Conservation (phyloP, 371 early-diverging fungal species). For the Mucor lusitanicus region DNA sequence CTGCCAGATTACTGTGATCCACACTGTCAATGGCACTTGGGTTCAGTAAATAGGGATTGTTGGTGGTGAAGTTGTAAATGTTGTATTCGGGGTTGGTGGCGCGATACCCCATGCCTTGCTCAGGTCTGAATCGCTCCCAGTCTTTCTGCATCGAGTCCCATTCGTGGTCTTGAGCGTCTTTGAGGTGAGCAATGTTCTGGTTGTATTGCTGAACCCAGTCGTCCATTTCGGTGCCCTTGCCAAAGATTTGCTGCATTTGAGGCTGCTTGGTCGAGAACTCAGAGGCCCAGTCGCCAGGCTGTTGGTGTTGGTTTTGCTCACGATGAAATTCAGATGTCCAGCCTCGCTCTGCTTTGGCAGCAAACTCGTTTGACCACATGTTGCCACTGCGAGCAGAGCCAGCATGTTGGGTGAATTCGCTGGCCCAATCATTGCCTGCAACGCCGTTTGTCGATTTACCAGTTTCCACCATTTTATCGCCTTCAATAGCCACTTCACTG, state of each 20-base stretch:
- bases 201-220: slow-evolving; percentile 78
- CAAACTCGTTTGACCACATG: slow-evolving; percentile 31
- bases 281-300: slow-evolving; percentile 52
- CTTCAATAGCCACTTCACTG: slow-evolving; percentile 81
- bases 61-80: slow-evolving; percentile 74
- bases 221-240: slow-evolving; percentile 32
- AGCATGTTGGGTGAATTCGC: slow-evolving; percentile 45
- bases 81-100: slow-evolving; percentile 69
- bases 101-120: slow-evolving; percentile 56
- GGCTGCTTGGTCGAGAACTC: slow-evolving; percentile 44
- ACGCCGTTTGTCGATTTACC: slow-evolving; percentile 19
- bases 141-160: slow-evolving; percentile 81
- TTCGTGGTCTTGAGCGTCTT: slow-evolving; percentile 68
- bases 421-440: slow-evolving; percentile 48
- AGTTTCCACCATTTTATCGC: slow-evolving; percentile 76
- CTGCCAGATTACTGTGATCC: slow-evolving; percentile 68
- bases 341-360: slow-evolving; percentile 38
- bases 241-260: slow-evolving; percentile 62
- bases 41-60: slow-evolving; percentile 75
- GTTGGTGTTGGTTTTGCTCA: slow-evolving; percentile 26
- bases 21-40: slow-evolving; percentile 46
- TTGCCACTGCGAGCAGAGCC: slow-evolving; percentile 15
- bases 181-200: slow-evolving; percentile 69
- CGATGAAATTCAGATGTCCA: slow-evolving; percentile 53
- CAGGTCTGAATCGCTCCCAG: slow-evolving; percentile 51